These are phyloP conservation scores for Uronychia binucleata DNA, from an alignment of 73 alveolate genomes.

Conservation along the genomic window DNA sequence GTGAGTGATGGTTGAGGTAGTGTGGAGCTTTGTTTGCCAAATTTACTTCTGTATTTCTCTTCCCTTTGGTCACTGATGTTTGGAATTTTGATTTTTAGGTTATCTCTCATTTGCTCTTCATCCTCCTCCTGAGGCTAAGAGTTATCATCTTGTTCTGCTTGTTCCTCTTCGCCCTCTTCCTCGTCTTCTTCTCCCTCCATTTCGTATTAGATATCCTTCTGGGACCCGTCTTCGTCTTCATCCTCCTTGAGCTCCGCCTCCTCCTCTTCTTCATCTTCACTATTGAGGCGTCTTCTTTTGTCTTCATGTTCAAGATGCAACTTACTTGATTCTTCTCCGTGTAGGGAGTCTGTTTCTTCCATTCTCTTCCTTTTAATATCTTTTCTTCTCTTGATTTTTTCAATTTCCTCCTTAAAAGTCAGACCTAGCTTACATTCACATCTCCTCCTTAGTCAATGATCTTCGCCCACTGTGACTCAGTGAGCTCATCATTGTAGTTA, in stretches of 20 bases:
- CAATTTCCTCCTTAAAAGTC: slow-evolving; percentile 13
- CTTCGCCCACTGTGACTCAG: slow-evolving; percentile 56
- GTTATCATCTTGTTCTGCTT: not conserved
- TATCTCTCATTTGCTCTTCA: not conserved
- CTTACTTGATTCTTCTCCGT: not conserved
- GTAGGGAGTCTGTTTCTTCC: slow-evolving; percentile 10
- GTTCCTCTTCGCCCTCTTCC: not conserved
- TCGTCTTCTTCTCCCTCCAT: not conserved
- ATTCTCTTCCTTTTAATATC: slow-evolving; percentile 8
- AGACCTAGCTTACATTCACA: not conserved
- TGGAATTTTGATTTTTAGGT: not conserved
- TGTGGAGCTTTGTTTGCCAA: not conserved
- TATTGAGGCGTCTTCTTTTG: not conserved
- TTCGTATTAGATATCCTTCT: not conserved
- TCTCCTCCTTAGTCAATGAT: slow-evolving; percentile 64
- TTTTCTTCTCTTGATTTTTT: slow-evolving; percentile 23
- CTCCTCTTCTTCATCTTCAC: slow-evolving; percentile 2
- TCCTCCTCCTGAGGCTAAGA: not conserved
- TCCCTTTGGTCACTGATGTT: not conserved
- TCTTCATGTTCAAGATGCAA: not conserved
- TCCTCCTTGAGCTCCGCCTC: not conserved
- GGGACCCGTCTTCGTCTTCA: slow-evolving; percentile 12
- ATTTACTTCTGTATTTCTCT: not conserved
- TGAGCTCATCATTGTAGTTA: slow-evolving; percentile 82
- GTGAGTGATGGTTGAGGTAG: too few species aligned